phyloP scores from a whole-genome alignment of 306 rosid genomes.

The Macrotyloma uniflorum region DNA sequence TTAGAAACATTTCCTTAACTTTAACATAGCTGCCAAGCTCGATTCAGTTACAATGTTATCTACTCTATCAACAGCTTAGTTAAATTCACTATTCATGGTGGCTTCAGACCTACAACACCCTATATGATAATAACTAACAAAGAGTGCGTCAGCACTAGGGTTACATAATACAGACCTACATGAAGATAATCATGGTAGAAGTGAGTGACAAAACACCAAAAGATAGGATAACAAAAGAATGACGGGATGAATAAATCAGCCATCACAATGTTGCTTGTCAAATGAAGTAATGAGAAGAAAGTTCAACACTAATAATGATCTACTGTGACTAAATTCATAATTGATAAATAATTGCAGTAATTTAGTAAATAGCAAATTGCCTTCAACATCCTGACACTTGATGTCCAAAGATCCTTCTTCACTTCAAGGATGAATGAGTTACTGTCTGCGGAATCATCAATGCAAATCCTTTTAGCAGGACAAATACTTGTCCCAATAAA shows the following conservation, averaged over 20 bases:
- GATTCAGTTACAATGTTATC: neutral
- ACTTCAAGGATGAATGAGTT: slow-evolving; percentile 61
- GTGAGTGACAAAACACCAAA: neutral
- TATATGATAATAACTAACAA: neutral
- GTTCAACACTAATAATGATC: slow-evolving; percentile 48
- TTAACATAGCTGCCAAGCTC: neutral
- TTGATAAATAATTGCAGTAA: slow-evolving; percentile 53
- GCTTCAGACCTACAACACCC: slow-evolving; percentile 1
- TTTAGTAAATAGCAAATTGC: slow-evolving; percentile 46
- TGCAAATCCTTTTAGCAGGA: slow-evolving; percentile 60
- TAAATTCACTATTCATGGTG: neutral
- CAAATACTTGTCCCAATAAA: slow-evolving; percentile 55
- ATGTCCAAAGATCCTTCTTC: slow-evolving; percentile 54
- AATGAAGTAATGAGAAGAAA: slow-evolving; percentile 49
- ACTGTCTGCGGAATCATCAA: slow-evolving; percentile 62
- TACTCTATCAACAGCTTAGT: neutral
- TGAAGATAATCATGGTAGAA: neutral
- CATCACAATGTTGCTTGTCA: slow-evolving; percentile 50
- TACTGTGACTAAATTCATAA: slow-evolving; percentile 62
- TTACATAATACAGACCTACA: neutral
- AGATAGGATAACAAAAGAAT: slow-evolving; percentile 20
- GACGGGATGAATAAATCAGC: slow-evolving; percentile 41
- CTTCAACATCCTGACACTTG: slow-evolving; percentile 57
- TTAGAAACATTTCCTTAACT: neutral
- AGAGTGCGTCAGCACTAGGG: neutral